Evolutionary conservation across 2,329 filamentous ascomycete species (phyloP), one percentile per base, ranked within the genome.

Genomic region (Chrysoporthe austroafricana): DNA sequence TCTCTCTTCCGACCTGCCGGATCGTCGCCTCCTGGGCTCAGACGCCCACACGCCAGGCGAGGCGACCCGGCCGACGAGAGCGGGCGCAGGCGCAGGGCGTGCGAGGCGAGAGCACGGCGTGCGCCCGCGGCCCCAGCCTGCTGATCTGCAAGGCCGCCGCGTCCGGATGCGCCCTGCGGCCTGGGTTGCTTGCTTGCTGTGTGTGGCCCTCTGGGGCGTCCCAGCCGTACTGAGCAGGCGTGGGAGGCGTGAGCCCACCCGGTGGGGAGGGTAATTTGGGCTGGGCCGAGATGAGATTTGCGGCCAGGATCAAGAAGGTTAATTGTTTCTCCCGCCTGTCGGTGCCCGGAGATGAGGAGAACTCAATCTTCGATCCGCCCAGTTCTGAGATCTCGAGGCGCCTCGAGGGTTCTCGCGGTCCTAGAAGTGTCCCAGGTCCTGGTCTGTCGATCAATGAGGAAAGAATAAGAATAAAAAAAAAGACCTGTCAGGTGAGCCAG

Each of bases 281-380:
- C 54, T 39, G 54, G 54, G 54, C 54, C 34, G 54, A 39, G 34
- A 57, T 39, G 54, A 57, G 54, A 57, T 57, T 39, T 39, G 54
- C 54, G 34, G 54, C 54, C 54, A 57, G 54, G 54, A 57, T 57
- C 54, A 57, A 57, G 32, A 57, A 57, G 54, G 54, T 57, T 57
- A 57, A 57, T 34, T 57, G 54, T 39, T 57, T 57, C 54, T 57
- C 54, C 32, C 54, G 39, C 54, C 32, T 57, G 54, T 34, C n/a
- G 54, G 34, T 39, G 34, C 14, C 54, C 54, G 34, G 54, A 39
- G 54, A 57, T 57, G 54, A n/a, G 34, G 32, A 57, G 50, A 57
- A 57, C 54, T 57, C 32, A 57, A 39, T 57, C 54, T 39, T 34
- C 9, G n/a, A 39, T n/a, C 32, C 34, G 26, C 26, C 34, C 54